phyloP scores from a whole-genome alignment of 257 asterid genomes.

The Jacaranda mimosifolia region DNA sequence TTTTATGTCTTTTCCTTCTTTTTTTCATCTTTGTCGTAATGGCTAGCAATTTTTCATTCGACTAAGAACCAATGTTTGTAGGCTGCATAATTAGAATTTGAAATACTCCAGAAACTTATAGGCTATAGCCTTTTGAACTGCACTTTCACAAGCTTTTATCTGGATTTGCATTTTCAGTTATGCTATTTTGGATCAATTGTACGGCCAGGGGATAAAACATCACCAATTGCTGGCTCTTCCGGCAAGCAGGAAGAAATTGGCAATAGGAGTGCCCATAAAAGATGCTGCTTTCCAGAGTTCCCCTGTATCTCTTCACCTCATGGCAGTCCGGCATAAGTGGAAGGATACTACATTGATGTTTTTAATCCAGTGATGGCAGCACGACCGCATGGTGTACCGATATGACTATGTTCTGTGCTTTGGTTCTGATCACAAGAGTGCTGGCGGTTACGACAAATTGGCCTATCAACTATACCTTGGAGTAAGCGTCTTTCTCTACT shows the following conservation, averaged over 20 bases:
- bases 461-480: conserved; percentile 42
- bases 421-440: conserved; percentile 29
- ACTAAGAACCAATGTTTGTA: not conserved
- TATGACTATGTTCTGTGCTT: conserved; percentile 31
- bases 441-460: conserved; percentile 29
- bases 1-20: not conserved
- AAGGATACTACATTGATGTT: conserved; percentile 40
- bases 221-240: conserved; percentile 45
- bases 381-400: conserved; percentile 39
- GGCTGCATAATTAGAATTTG: not conserved
- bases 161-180: not conserved
- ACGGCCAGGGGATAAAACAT: conserved; percentile 42
- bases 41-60: conserved; percentile 13
- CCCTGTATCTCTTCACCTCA: conserved; percentile 32
- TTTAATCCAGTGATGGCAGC: conserved; percentile 41
- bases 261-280: conserved; percentile 41
- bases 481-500: conserved; percentile 35
- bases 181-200: conserved; percentile 30
- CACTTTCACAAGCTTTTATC: conserved; percentile 9
- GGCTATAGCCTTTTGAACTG: not conserved
- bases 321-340: conserved; percentile 18
- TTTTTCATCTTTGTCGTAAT: not conserved
- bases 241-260: conserved; percentile 38
- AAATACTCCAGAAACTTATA: not conserved
- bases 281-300: conserved; percentile 37